phyloP scores from a whole-genome alignment of 2,329 filamentous ascomycete species.

The Penicillium occitanis region DNA sequence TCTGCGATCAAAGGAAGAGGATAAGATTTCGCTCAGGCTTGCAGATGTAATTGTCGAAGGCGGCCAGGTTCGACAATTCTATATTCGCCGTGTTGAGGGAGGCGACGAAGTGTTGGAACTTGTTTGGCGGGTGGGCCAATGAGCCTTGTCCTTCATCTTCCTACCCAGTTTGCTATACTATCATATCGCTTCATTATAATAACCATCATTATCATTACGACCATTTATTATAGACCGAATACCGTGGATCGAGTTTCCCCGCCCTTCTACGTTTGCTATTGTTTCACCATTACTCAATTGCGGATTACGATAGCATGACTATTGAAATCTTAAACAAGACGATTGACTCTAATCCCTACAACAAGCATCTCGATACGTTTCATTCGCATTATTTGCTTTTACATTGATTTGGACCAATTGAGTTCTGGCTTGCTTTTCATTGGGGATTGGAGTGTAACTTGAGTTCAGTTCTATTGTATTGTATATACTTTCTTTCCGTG shows the following conservation, averaged over 20 bases:
- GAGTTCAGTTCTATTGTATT: background rate
- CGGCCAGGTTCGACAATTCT: constrained; percentile 56
- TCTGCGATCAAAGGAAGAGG: constrained; percentile 43
- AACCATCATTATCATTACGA: constrained; percentile 7
- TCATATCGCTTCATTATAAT: background rate
- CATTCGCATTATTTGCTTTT: background rate
- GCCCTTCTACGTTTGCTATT: background rate
- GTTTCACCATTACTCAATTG: background rate
- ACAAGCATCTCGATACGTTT: background rate
- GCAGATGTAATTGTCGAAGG: constrained; percentile 46
- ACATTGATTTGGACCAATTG: background rate
- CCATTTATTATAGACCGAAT: constrained; percentile 2
- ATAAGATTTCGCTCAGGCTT: constrained; percentile 56
- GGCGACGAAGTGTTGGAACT: constrained; percentile 44
- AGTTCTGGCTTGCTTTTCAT: constrained; percentile 5
- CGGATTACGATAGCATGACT: constrained; percentile 8
- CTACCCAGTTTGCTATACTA: background rate
- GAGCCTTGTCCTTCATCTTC: background rate
- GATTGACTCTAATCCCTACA: background rate
- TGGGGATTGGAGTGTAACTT: background rate
- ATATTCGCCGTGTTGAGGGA: constrained; percentile 49
- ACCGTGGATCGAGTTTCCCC: background rate
- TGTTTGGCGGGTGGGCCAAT: constrained; percentile 33
- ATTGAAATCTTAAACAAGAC: background rate
- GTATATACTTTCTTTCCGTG: constrained; percentile 1